Evolutionary conservation across 805 yeast genomes (phyloP).

Genomic region (Zygotorulaspora sp.): DNA sequence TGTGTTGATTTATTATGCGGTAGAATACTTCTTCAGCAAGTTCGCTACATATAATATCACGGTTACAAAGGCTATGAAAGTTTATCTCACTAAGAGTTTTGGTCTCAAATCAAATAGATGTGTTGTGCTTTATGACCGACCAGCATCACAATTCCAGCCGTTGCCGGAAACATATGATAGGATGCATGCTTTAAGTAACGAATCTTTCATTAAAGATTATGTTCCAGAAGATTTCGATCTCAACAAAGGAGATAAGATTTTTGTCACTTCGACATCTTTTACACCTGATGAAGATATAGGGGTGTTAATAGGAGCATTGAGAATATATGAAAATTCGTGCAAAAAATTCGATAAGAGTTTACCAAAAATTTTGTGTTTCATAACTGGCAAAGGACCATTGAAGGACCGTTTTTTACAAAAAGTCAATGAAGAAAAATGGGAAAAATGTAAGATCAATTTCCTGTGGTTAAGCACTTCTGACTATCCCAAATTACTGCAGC

Average conservation of each 20-base stretch:
- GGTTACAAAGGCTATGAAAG: slow-evolving; percentile 72
- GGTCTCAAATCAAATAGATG: slow-evolving; percentile 46
- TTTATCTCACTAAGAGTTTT: slow-evolving; percentile 53
- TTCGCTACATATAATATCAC: slow-evolving; percentile 70
- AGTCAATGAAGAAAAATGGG: slow-evolving; percentile 44
- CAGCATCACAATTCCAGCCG: slow-evolving; percentile 65
- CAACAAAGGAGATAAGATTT: slow-evolving; percentile 47
- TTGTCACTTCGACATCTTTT: slow-evolving; percentile 86
- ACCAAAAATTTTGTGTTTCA: slow-evolving; percentile 59
- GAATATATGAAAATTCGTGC: slow-evolving; percentile 46
- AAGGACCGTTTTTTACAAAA: slow-evolving; percentile 46
- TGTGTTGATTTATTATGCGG: slow-evolving; percentile 52
- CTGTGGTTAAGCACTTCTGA: slow-evolving; percentile 77
- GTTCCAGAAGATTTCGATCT: slow-evolving; percentile 34
- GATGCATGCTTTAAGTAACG: slow-evolving; percentile 13
- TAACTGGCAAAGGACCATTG: slow-evolving; percentile 97
- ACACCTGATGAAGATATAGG: slow-evolving; percentile 92
- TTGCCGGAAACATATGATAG: slow-evolving; percentile 28
- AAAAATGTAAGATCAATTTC: slow-evolving; percentile 52
- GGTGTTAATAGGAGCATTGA: slow-evolving; percentile 63
- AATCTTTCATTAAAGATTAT: slow-evolving; percentile 36
- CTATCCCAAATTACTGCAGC: slow-evolving; percentile 68
- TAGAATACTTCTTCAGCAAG: slow-evolving; percentile 61
- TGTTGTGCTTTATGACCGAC: slow-evolving; percentile 78
- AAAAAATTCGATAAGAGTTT: slow-evolving; percentile 25